A percentile compares a stretch with the other conserved stretches of the same genome.
Evolutionary conservation across 140 eudicot genomes (phyloP).

Genomic region (Ambrosia hybrid): DNA sequence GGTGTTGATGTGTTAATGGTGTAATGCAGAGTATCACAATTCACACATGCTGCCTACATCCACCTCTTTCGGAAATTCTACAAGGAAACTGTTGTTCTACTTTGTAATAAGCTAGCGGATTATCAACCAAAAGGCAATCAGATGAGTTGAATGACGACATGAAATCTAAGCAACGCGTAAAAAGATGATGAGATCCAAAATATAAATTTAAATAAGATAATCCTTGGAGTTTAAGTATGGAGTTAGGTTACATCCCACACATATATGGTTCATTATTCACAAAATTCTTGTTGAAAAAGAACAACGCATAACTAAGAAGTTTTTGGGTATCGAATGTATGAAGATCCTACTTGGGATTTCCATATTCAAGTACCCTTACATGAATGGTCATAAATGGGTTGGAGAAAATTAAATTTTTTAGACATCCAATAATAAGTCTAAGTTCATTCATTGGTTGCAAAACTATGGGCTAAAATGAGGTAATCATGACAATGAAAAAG

Average conservation of each 20-base stretch:
- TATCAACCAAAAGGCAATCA: too few species aligned
- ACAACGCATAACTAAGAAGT: constrained; percentile 30
- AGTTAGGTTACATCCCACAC: too few species aligned
- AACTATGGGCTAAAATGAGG: too few species aligned
- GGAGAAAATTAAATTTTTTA: neutral
- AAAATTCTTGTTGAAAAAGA: constrained; percentile 18
- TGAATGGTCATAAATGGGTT: constrained; percentile 31
- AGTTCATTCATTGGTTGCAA: constrained; percentile 33
- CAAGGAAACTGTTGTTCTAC: constrained; percentile 52
- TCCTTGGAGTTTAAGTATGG: too few species aligned
- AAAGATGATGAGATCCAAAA: too few species aligned
- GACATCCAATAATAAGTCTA: constrained; percentile 27
- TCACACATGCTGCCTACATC: constrained; percentile 44
- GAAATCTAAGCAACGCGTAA: too few species aligned
- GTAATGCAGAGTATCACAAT: constrained; percentile 53
- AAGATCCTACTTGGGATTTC: constrained; percentile 50
- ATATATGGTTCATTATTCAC: constrained; percentile 6
- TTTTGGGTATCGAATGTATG: constrained; percentile 47
- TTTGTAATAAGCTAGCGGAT: constrained; percentile 23
- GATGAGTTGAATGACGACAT: too few species aligned
- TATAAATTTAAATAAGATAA: too few species aligned
- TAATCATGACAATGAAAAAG: too few species aligned
- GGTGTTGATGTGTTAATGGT: constrained; percentile 35
- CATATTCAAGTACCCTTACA: constrained; percentile 19
- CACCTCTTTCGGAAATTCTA: constrained; percentile 44